Percentiles rank a stretch among this genome's conserved stretches.
phyloP scores from a whole-genome alignment of 441 rosid species.

The Populus hybrid region DNA sequence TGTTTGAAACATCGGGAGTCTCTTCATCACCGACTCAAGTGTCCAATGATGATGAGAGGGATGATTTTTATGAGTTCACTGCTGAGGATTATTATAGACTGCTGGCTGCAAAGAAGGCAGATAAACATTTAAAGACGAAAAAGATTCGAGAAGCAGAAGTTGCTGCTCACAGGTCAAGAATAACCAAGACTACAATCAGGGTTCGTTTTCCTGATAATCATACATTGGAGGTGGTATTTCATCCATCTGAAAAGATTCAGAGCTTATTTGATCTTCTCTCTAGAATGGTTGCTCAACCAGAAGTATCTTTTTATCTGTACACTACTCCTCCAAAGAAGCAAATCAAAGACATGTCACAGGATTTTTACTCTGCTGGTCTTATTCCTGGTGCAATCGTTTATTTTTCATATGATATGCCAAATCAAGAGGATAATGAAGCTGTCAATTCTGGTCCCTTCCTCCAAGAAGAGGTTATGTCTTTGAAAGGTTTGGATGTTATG shows the following conservation, averaged over 20 bases:
- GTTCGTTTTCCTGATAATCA: slow-evolving; percentile 85
- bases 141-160: slow-evolving; percentile 85
- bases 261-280: slow-evolving; percentile 65
- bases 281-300: slow-evolving; percentile 54
- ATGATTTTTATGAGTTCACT: slow-evolving; percentile 81
- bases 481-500: slow-evolving; percentile 62
- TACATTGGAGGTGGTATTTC: slow-evolving; percentile 23
- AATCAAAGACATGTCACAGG: slow-evolving; percentile 67
- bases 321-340: slow-evolving; percentile 90
- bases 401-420: slow-evolving; percentile 63
- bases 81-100: slow-evolving; percentile 72
- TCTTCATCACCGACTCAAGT: slow-evolving; percentile 41
- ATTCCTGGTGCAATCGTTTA: slow-evolving; percentile 93
- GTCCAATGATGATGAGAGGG: slow-evolving; percentile 50
- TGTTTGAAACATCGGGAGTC: slow-evolving; percentile 57
- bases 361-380: slow-evolving; percentile 78
- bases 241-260: slow-evolving; percentile 51
- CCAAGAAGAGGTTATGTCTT: slow-evolving; percentile 60
- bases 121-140: slow-evolving; percentile 70
- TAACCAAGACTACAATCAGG: slow-evolving; percentile 73
- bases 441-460: slow-evolving; percentile 51
- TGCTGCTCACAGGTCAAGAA: slow-evolving; percentile 68
- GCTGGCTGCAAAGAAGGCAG: slow-evolving; percentile 59
- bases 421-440: slow-evolving; percentile 43
- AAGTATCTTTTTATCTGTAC: slow-evolving; percentile 57